These are phyloP conservation scores for Sporothrix brasiliensis DNA, from an alignment of 2,329 filamentous ascomycete species.

Conservation along the genomic window DNA sequence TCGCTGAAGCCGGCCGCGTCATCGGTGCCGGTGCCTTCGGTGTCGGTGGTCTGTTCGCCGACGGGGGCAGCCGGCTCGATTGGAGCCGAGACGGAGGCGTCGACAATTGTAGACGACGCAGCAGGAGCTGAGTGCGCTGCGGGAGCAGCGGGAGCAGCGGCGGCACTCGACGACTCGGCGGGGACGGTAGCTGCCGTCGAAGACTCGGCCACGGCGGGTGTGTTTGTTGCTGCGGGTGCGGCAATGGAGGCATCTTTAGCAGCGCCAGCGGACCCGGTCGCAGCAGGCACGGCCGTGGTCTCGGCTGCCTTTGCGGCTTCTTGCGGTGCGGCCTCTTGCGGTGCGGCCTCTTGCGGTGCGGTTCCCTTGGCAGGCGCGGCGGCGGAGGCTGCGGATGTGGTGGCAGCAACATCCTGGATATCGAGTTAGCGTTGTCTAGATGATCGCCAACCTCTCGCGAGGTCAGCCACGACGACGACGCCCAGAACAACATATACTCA, in stretches of 20 bases:
- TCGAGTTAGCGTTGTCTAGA: not conserved
- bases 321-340: not conserved
- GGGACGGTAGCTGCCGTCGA: not conserved
- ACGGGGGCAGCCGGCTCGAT: constrained; percentile 11
- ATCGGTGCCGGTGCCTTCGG: constrained; percentile 8
- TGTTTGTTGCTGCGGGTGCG: not conserved
- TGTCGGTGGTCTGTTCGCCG: not conserved
- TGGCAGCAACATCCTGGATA: constrained; percentile 18
- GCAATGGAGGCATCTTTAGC: not conserved
- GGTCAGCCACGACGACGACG: not conserved
- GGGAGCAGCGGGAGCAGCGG: not conserved
- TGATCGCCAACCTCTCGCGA: not conserved
- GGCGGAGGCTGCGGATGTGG: constrained; percentile 8
- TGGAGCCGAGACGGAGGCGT: not conserved
- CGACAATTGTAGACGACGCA: not conserved
- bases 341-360: not conserved
- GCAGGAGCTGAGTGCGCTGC: not conserved
- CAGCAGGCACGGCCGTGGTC: not conserved
- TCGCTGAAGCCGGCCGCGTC: constrained; percentile 26
- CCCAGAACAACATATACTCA: not conserved
- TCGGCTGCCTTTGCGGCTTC: not conserved
- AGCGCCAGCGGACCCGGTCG: not conserved
- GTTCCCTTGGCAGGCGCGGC: constrained; percentile 23
- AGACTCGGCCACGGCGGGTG: not conserved
- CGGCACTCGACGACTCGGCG: not conserved